A percentile compares a stretch with the other conserved stretches of the same genome.
Evolutionary conservation across 148 eudicot genomes (phyloP).

Genomic region (Rhododendron griersonianum): DNA sequence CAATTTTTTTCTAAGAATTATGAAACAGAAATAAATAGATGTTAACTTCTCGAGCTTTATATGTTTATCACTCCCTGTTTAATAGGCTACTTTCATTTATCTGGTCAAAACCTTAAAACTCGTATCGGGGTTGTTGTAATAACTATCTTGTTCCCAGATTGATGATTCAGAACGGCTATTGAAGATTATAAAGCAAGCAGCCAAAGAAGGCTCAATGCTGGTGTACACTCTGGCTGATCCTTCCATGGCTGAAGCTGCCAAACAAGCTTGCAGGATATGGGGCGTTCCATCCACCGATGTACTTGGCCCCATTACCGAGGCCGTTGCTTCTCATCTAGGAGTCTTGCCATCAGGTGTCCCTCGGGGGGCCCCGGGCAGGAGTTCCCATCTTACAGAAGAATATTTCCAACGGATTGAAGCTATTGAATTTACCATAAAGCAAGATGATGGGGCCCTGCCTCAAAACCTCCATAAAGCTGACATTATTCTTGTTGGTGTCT

Average conservation of each 20-base stretch:
- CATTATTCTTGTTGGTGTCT: conserved; percentile 79
- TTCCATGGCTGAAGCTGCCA: conserved; percentile 71
- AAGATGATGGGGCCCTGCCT: conserved; percentile 94
- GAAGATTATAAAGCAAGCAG: conserved; percentile 81
- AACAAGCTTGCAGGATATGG: conserved; percentile 77
- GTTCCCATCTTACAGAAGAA: conserved; percentile 54
- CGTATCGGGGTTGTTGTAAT: not conserved
- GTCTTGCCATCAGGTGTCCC: conserved; percentile 87
- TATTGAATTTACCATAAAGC: conserved; percentile 89
- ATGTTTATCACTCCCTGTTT: not conserved
- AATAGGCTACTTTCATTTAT: not conserved
- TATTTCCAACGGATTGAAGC: conserved; percentile 89
- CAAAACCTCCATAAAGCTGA: conserved; percentile 69
- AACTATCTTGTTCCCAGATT: conserved; percentile 32
- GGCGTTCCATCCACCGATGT: conserved; percentile 62
- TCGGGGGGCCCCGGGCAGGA: conserved; percentile 82
- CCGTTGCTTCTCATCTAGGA: conserved; percentile 77
- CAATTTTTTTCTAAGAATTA: not conserved
- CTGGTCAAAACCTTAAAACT: not conserved
- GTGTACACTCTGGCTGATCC: conserved; percentile 89
- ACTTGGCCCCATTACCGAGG: conserved; percentile 77
- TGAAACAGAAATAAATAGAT: not conserved
- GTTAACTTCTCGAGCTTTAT: not conserved
- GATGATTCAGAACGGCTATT: conserved; percentile 65
- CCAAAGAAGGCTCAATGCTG: conserved; percentile 74